phyloP scores from a whole-genome alignment of 2,329 filamentous ascomycete species.

The Amylocarpus encephaloides region DNA sequence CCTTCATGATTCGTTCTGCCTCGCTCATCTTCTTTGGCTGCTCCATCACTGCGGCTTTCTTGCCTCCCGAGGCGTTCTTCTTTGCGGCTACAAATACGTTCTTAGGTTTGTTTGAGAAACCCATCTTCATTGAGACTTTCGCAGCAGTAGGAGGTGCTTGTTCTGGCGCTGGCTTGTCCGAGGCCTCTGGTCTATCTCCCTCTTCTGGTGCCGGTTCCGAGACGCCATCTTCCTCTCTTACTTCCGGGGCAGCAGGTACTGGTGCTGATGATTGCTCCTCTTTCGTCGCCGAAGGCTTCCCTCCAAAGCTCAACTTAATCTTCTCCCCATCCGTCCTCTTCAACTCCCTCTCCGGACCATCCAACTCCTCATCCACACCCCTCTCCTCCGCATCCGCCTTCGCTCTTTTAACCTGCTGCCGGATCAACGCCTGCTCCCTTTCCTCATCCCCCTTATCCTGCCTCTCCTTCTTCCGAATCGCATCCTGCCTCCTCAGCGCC shows the following conservation, averaged over 20 bases:
- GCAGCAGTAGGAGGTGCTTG: slow-evolving; percentile 18
- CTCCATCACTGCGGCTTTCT: slow-evolving; percentile 53
- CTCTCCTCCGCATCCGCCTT: slow-evolving; percentile 49
- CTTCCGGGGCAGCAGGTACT: not conserved
- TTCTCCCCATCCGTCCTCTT: slow-evolving; percentile 67
- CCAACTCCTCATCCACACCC: slow-evolving; percentile 35
- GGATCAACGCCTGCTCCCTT: slow-evolving; percentile 74
- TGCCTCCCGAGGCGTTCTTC: slow-evolving; percentile 66
- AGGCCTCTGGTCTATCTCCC: slow-evolving; percentile 1
- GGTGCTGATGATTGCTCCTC: slow-evolving; percentile 3
- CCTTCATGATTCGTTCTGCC: slow-evolving; percentile 82
- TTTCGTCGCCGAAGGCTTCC: slow-evolving; percentile 25
- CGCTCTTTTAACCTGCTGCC: slow-evolving; percentile 76
- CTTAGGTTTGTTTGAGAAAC: slow-evolving; percentile 60
- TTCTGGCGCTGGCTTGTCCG: slow-evolving; percentile 3
- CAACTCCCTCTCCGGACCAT: slow-evolving; percentile 41
- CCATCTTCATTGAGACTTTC: slow-evolving; percentile 60
- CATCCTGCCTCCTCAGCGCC: slow-evolving; percentile 72
- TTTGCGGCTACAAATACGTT: slow-evolving; percentile 65
- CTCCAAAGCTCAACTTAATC: slow-evolving; percentile 63
- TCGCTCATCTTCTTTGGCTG: slow-evolving; percentile 81
- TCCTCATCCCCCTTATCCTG: slow-evolving; percentile 90
- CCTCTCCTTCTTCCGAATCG: slow-evolving; percentile 73
- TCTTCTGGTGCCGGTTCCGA: not conserved
- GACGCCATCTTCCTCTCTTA: not conserved